Evolutionary conservation across 2,329 filamentous ascomycete species (phyloP).

Genomic region (Nectriaceae sp.): DNA sequence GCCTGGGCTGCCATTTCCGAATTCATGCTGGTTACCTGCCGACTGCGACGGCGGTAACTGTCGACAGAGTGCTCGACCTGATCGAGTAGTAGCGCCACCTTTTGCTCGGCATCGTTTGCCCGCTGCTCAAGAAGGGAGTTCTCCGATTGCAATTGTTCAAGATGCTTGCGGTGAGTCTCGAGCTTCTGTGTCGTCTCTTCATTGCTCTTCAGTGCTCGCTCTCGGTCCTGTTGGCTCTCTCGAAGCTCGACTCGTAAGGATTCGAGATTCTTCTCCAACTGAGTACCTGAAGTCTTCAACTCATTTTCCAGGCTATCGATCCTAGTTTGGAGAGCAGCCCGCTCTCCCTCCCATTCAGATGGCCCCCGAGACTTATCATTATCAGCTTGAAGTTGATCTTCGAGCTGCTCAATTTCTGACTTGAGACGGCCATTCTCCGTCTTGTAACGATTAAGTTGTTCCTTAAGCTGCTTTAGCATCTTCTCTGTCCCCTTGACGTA

Average conservation of each 20-base stretch:
- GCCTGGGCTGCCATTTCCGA: conserved; percentile 41
- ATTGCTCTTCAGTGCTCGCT: conserved; percentile 59
- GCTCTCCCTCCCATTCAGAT: conserved; percentile 75
- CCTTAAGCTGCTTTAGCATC: conserved; percentile 98
- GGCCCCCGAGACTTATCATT: conserved; percentile 43
- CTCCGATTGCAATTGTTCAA: conserved; percentile 82
- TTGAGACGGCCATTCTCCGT: conserved; percentile 80
- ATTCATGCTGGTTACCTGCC: conserved; percentile 55
- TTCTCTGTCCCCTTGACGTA: conserved; percentile 99
- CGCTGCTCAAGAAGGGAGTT: conserved; percentile 80
- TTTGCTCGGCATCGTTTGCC: conserved; percentile 86
- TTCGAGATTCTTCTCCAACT: conserved; percentile 72
- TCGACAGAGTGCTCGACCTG: conserved; percentile 94
- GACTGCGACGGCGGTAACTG: conserved; percentile 82
- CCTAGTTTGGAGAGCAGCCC: conserved; percentile 64
- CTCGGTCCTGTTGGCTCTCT: conserved; percentile 67
- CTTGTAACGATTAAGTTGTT: conserved; percentile 93
- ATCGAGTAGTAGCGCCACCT: conserved; percentile 88
- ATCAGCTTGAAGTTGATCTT: conserved; percentile 50
- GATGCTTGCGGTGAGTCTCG: conserved; percentile 60
- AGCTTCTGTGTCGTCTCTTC: conserved; percentile 61
- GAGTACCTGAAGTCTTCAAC: conserved; percentile 63
- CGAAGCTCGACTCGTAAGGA: conserved; percentile 71
- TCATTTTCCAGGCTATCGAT: conserved; percentile 70
- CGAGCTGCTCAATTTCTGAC: conserved; percentile 72